These are phyloP conservation scores for Gastrodia elata DNA, from an alignment of 106 monocot species.

Conservation along the genomic window DNA sequence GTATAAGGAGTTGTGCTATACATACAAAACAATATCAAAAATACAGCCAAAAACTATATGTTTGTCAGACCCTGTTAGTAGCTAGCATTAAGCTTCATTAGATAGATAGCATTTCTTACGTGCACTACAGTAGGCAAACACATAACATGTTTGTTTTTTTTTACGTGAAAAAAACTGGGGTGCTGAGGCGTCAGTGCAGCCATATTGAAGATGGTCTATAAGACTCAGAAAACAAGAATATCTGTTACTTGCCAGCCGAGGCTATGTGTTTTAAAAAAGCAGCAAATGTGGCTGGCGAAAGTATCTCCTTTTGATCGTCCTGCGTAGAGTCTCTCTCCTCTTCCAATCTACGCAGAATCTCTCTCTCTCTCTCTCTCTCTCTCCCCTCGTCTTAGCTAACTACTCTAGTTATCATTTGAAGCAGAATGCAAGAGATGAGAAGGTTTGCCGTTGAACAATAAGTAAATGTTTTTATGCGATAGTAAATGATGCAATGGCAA, in stretches of 20 bases:
- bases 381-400: not conserved
- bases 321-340: constrained; percentile 5
- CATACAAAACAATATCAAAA: too few relatives aligned
- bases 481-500: too few relatives aligned
- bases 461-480: too few relatives aligned
- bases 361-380: constrained; percentile 2
- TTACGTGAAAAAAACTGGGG: not conserved
- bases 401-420: not conserved
- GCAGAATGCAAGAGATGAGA: not conserved
- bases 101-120: too few relatives aligned
- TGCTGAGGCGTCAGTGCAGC: not conserved
- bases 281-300: not conserved
- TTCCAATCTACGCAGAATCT: not conserved
- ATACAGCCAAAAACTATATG: too few relatives aligned
- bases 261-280: not conserved
- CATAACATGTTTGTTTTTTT: constrained; percentile 23
- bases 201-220: constrained; percentile 2
- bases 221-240: constrained; percentile 14
- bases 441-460: too few relatives aligned
- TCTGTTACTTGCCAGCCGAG: not conserved
- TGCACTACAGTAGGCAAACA: too few relatives aligned
- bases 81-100: too few relatives aligned
- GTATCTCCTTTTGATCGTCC: constrained; percentile 17
- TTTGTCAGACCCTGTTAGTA: too few relatives aligned
- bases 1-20: not conserved